These are phyloP conservation scores for Komagataella pseudopastoris DNA, from an alignment of 805 yeast genomes.

Conservation along the genomic window DNA sequence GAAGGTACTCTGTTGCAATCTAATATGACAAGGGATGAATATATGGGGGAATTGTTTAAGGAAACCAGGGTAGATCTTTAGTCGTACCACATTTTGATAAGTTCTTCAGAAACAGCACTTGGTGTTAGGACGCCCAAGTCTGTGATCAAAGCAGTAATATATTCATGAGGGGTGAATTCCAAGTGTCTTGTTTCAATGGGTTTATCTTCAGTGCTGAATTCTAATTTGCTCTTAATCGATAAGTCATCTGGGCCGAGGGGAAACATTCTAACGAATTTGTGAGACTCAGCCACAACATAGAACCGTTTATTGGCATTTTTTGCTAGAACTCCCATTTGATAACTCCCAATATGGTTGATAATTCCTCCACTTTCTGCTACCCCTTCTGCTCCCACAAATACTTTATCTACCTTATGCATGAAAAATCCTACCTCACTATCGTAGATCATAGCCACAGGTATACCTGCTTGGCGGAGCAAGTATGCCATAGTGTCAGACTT, in stretches of 20 bases:
- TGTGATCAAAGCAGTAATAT: conserved; percentile 88
- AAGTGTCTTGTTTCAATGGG: conserved; percentile 39
- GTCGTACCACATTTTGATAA: conserved; percentile 97
- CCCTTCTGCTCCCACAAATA: conserved; percentile 97
- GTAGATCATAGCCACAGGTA: conserved; percentile 79
- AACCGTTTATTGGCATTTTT: conserved; percentile 84
- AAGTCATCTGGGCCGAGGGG: conserved; percentile 90
- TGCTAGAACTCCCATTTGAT: conserved; percentile 88
- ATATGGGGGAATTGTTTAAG: conserved; percentile 15
- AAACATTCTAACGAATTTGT: conserved; percentile 91
- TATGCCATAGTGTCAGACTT: conserved; percentile 68
- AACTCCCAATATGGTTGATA: conserved; percentile 88
- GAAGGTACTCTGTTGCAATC: conserved; percentile 12
- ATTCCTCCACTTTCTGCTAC: conserved; percentile 98
- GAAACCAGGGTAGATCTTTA: conserved; percentile 18
- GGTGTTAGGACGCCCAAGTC: conserved; percentile 96
- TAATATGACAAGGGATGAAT: conserved; percentile 15
- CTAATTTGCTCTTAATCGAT: conserved; percentile 40
- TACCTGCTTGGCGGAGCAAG: conserved; percentile 50
- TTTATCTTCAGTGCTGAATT: conserved; percentile 21
- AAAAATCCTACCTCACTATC: conserved; percentile 93
- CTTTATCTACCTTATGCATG: conserved; percentile 82
- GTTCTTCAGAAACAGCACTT: conserved; percentile 95
- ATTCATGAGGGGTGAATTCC: conserved; percentile 94
- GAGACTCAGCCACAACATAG: conserved; percentile 88